Evolutionary conservation across 1,284 basidiomycete genomes (phyloP), one percentile per base, ranked within the genome.

Genomic region (Golubevia sp.): DNA sequence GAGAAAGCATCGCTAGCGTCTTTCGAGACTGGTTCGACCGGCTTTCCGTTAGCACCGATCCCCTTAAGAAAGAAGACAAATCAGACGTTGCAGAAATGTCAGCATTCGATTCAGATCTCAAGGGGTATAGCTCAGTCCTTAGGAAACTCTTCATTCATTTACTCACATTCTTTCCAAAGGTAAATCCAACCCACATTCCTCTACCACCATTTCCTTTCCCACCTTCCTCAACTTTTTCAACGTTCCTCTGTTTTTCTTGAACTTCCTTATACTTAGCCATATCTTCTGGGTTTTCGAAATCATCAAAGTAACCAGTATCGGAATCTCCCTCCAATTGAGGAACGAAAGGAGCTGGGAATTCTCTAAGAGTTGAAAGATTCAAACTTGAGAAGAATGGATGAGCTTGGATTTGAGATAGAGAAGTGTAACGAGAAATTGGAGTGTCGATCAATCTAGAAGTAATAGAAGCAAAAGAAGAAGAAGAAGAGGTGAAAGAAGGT

Each of bases 231-330:
- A 73, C 66, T 49, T 63, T 64, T 48, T 83, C 80, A 38, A 83
- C 76, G 58, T 79, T 78, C 55, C 69, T 70, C 69, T 81, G 79
- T 66, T 83, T 83, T 49, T 83, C 80, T 63, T 82, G 74, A 23
- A 83, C 80, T 61, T 83, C 80, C 65, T 82, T 82, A 75, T 83
- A 83, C 54, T 81, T 77, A 34, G 79, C 79, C 80, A 83, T 83
- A 64, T 83, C 80, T 26, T 74, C 74, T 2, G 80, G 77, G 53
- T 82, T 76, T 50, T 82, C 77, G 67, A 83, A 83, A 70, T 83
- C 79, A 70, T 83, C 80, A 76, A 83, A 83, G 73, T 82, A 80
- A 56, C 74, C 77, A 18, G 79, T 82, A 70, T 83, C 80, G 21
- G 68, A 63, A 23, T 83, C 80, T 64, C 53, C 67, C 56, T 83